Conservation (phyloP, 73 alveolate species). For the Paramecium caudatum region DNA sequence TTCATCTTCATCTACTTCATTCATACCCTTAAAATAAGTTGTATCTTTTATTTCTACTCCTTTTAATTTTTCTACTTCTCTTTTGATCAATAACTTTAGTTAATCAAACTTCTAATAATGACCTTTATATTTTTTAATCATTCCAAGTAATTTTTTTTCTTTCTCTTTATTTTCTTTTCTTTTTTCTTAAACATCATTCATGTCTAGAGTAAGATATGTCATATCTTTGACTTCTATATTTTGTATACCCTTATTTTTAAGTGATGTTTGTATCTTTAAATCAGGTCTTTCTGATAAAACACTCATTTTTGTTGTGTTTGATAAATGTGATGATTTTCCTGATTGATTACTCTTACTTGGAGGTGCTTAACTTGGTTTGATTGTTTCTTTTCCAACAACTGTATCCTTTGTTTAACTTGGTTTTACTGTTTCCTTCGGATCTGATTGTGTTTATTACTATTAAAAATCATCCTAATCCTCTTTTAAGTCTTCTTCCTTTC, state of each 20-base stretch:
- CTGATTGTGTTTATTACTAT: neutral
- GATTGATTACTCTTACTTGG: slow-evolving; percentile 7
- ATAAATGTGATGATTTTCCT: neutral
- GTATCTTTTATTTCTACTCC: slow-evolving; percentile 84
- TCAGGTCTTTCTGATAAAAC: slow-evolving; percentile 25
- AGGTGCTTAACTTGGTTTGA: neutral
- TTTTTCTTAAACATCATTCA: neutral
- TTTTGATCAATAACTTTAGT: slow-evolving; percentile 53
- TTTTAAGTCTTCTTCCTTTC: slow-evolving; percentile 69
- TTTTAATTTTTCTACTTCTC: slow-evolving; percentile 80
- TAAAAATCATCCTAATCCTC: slow-evolving; percentile 52
- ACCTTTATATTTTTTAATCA: neutral
- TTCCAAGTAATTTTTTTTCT: slow-evolving; percentile 51
- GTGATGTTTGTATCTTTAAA: neutral
- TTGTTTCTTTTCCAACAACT: neutral
- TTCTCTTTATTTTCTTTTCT: slow-evolving; percentile 64
- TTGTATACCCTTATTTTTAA: slow-evolving; percentile 1
- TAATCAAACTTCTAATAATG: slow-evolving; percentile 71
- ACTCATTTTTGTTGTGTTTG: neutral
- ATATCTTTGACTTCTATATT: slow-evolving; percentile 51
- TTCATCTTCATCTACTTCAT: slow-evolving; percentile 78
- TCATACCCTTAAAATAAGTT: slow-evolving; percentile 82
- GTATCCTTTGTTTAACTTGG: no score
- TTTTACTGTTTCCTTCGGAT: no score
- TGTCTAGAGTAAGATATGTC: neutral